Evolutionary conservation across 495 filamentous ascomycete species (phyloP).

Genomic region (Neurospora sp.): DNA sequence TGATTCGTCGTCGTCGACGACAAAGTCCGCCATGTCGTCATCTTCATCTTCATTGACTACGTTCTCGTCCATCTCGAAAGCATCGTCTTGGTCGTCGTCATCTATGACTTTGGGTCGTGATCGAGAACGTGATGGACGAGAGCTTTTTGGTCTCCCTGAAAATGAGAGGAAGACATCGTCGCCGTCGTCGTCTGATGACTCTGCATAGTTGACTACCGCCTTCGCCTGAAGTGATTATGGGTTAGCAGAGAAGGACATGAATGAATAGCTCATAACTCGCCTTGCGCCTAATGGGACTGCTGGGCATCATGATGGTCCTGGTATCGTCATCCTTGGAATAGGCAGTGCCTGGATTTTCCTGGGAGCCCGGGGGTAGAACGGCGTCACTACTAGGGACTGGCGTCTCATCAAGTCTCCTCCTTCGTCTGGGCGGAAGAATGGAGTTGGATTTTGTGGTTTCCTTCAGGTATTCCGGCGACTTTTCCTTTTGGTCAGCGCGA

Average conservation of each 20-base stretch:
- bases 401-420: slow-evolving; percentile 43
- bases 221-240: slow-evolving; percentile 31
- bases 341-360: slow-evolving; percentile 32
- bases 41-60: slow-evolving; percentile 54
- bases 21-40: slow-evolving; percentile 70
- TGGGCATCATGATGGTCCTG: slow-evolving; percentile 34
- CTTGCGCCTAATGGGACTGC: slow-evolving; percentile 51
- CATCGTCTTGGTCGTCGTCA: slow-evolving; percentile 46
- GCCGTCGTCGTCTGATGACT: slow-evolving; percentile 53
- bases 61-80: slow-evolving; percentile 51
- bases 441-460: slow-evolving; percentile 38
- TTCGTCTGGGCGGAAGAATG: slow-evolving; percentile 13
- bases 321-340: slow-evolving; percentile 8
- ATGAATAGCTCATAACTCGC: slow-evolving; percentile 6
- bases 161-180: slow-evolving; percentile 45
- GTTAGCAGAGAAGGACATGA: slow-evolving; percentile 1
- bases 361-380: slow-evolving; percentile 44
- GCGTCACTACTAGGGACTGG: slow-evolving; percentile 78
- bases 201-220: slow-evolving; percentile 53
- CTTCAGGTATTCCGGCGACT: slow-evolving; percentile 28
- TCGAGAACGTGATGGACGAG: slow-evolving; percentile 18
- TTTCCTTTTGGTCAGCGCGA: slow-evolving; percentile 11
- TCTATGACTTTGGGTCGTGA: slow-evolving; percentile 25
- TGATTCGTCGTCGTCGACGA: slow-evolving; percentile 73
- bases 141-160: slow-evolving; percentile 16